A percentile compares a stretch with the other conserved stretches of the same genome.
Conservation (phyloP, 1,284 basidiomycete genomes). For the Cronartium ribicola region DNA sequence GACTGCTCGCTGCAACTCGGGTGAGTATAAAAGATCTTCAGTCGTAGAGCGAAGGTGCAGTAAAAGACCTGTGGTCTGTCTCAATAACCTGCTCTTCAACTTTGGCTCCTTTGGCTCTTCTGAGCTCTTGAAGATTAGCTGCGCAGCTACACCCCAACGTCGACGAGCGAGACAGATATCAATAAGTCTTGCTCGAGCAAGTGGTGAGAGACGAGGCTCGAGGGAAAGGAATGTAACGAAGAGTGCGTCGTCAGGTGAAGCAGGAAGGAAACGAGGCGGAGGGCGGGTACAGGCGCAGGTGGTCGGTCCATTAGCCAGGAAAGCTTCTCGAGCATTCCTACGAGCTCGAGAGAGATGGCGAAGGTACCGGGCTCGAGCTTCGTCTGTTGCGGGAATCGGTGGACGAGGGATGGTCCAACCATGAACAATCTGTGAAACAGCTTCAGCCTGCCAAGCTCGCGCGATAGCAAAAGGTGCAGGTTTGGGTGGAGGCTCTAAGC, state of each 20-base stretch:
- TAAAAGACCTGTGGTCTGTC: conserved; percentile 22
- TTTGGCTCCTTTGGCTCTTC: neutral
- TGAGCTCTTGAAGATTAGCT: conserved; percentile 17
- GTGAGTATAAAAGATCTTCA: conserved; percentile 1
- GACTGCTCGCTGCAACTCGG: neutral
- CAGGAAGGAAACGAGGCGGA: neutral
- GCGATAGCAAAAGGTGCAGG: neutral
- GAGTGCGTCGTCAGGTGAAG: neutral
- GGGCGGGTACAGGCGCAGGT: conserved; percentile 9
- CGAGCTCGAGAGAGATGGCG: too few species aligned
- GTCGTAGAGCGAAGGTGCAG: conserved; percentile 15
- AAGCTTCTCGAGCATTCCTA: too few species aligned
- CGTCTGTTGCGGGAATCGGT: neutral
- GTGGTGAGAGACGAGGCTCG: neutral
- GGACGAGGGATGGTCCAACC: neutral
- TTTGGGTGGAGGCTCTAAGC: neutral
- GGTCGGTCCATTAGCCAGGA: conserved; percentile 12
- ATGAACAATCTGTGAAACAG: conserved; percentile 18
- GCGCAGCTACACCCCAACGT: conserved; percentile 29
- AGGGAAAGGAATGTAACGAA: neutral
- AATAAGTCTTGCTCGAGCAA: conserved; percentile 22
- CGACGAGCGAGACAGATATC: conserved; percentile 12
- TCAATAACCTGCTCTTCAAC: conserved; percentile 7
- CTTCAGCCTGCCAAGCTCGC: conserved; percentile 22
- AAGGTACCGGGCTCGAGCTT: neutral